Base-by-base conservation (phyloP, 1,284 basidiomycete genomes). In the Mycena sp. region DNA sequence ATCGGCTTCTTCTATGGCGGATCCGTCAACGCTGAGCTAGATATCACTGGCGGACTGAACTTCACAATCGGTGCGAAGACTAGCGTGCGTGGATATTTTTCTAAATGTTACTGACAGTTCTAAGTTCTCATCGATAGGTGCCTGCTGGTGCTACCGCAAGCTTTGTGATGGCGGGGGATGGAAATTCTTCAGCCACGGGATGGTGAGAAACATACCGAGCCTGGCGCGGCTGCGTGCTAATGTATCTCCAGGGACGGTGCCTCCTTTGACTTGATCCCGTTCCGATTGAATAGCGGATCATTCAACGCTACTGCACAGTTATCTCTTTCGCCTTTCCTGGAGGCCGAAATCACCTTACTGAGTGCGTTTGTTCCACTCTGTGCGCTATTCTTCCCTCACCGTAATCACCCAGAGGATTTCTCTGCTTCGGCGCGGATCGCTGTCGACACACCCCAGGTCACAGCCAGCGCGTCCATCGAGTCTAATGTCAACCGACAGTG, bases 21-120 rank as follows among this genome's bases (percentile, higher is more conserved):
- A 0, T 12, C 32, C 4, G 16, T 63, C 10, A 29, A 9, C 17
- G 55, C 61, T 3, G 43, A 40, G 7, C 14, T 63, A 14, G 41
- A 57, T 9, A 21, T 63, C 16, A 7, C 32, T 2, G 61, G 54
- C 2, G 61, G 26, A 9, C 23, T 63, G 23, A 63, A 63, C 17
- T 63, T 63, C 14, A 26, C 61, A 2, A 58, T 58, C 17, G 61
- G 61, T 6, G 61, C 61, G 7, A 51, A 45, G 21, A 43, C 61
- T 19, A 43, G 38, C 7, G 60, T 56, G 19, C 2, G 49, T 30
- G 4, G 10, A n/a, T 17, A 14, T 17, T 19, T 14, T 6, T 17
- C 9, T 19, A 17, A 23, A 6, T 25, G 6, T 26, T n/a, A 6
- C n/a, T 23, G 1, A n/a, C 17, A 4, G 6, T 14, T 6, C 21